Evolutionary conservation across 2,329 filamentous ascomycete species (phyloP).

Genomic region (Tolypocladium capitatum): DNA sequence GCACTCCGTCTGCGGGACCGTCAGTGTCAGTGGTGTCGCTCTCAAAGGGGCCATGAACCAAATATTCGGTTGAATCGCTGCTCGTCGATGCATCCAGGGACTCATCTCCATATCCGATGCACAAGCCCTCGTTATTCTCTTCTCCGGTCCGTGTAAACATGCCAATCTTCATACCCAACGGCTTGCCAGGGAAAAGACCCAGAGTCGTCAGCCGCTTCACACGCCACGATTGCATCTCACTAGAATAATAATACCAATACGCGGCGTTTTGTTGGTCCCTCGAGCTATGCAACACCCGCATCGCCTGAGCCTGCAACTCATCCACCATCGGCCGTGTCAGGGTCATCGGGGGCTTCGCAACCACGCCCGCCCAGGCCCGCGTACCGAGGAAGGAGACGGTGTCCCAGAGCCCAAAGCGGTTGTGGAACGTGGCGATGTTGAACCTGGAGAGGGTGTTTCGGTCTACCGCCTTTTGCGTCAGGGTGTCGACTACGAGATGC

Average conservation of each 20-base stretch:
- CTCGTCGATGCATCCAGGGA: no score
- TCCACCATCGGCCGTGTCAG: background rate
- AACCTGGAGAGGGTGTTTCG: background rate
- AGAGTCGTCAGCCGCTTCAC: background rate
- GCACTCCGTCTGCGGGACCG: no score
- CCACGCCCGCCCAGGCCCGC: background rate
- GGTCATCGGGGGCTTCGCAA: background rate
- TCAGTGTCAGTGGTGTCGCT: no score
- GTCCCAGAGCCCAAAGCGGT: background rate
- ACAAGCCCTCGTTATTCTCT: no score
- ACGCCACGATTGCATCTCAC: background rate
- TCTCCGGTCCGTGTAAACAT: background rate
- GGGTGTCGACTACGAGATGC: background rate
- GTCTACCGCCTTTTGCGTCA: background rate
- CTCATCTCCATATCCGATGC: background rate
- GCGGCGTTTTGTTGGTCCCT: background rate
- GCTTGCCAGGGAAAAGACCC: no score
- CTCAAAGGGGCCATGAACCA: no score
- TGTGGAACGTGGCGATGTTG: background rate
- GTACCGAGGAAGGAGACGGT: background rate
- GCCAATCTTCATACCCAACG: background rate
- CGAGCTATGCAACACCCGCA: background rate
- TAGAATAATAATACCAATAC: background rate
- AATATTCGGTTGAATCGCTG: no score
- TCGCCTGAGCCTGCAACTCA: background rate